Base-by-base conservation (phyloP, 129 eudicot species). In the Arctium lappa region DNA sequence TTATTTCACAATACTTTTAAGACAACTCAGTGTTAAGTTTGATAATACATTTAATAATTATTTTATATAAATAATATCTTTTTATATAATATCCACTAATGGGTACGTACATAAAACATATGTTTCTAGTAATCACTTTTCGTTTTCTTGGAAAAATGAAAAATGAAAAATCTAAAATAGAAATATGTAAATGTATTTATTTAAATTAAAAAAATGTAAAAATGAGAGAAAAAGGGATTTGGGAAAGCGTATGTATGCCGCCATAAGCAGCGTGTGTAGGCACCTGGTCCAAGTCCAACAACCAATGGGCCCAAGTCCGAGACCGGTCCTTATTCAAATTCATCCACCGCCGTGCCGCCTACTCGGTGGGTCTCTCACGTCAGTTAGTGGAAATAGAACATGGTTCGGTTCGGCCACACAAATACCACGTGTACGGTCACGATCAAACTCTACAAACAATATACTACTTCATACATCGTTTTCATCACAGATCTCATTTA, bases 301-400 rank as follows among this genome's bases (percentile, higher is more conserved):
- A 63, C 69, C 18, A 68, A 40, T 31, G 76, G 83, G 72, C 76
- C 76, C 69, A 46, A 60, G 30, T 60, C 31, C 48, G 2, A 8
- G 32, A 78, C 62, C 65, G 15, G 31, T 81, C 39, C 60, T 53
- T 34, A 81, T 73, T 74, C 56, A 69, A 69, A 71, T 33, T 80
- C 31, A 62, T 56, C 33, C 74, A 30, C 11, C 74, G 18, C 73
- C 66, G 66, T 73, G 73, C 79, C 72, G 73, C 78, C 84, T 36
- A 16, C 31, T 34, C 2, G 78, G 56, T 81, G 84, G 84, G 84
- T 34, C 77, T 34, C 77, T 72, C 79, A 72, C 84, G 39, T 80
- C 27, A n/a, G 8, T 16, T 60, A 16, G 38, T 71, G 77, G 83
- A 79, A 69, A 60, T 16, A 60, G 18, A 44, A 69, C 74, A 74